Evolutionary conservation across 345 rosid genomes (phyloP).

Genomic region (Gossypium bickii): DNA sequence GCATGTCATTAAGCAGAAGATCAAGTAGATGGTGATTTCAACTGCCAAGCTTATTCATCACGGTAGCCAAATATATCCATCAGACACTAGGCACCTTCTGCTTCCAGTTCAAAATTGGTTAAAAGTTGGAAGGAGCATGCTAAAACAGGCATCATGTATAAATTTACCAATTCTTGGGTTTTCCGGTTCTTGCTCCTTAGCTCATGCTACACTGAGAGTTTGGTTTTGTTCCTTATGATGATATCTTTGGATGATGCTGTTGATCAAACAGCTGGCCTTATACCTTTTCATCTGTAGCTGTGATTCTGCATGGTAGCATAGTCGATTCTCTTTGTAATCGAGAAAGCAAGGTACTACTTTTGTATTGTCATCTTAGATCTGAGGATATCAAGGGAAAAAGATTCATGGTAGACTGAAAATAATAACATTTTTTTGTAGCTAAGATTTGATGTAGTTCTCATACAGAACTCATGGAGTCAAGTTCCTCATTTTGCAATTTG

Average conservation of each 20-base stretch:
- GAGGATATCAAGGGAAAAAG: conserved; percentile 14
- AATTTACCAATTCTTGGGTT: not conserved
- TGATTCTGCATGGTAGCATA: not conserved
- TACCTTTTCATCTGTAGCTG: conserved; percentile 6
- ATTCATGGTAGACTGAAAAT: conserved; percentile 11
- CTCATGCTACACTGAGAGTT: conserved; percentile 15
- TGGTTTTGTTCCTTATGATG: not conserved
- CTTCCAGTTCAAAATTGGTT: conserved; percentile 14
- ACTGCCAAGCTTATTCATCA: conserved; percentile 11
- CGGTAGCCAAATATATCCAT: conserved; percentile 4
- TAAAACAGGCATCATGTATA: conserved; percentile 10
- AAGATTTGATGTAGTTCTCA: no score
- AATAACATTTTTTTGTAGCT: not conserved
- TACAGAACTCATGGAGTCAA: no score
- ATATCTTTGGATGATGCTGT: not conserved
- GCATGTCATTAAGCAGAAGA: conserved; percentile 88
- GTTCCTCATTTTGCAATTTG: no score
- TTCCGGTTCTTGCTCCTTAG: not conserved
- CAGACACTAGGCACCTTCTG: not conserved
- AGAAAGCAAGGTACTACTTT: conserved; percentile 7
- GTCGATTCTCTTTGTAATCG: not conserved
- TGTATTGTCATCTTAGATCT: conserved; percentile 15
- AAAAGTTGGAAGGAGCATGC: conserved; percentile 5
- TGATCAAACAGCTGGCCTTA: not conserved
- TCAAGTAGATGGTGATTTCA: conserved; percentile 14